phyloP scores from a whole-genome alignment of 306 rosid species.

The Glycine latifolia region DNA sequence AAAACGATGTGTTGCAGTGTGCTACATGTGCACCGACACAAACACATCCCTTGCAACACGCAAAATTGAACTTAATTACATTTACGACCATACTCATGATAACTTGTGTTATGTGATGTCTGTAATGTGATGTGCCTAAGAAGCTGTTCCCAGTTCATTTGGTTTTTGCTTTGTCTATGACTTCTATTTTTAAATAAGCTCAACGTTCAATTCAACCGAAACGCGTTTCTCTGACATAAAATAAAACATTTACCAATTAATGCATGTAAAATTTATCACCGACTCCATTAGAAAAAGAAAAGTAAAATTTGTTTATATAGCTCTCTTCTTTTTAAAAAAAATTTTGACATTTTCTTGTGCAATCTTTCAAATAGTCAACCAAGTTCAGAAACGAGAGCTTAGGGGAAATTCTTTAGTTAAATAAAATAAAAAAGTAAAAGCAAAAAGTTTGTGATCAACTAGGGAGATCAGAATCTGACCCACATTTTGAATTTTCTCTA shows the following conservation, averaged over 20 bases:
- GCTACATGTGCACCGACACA: constrained; percentile 49
- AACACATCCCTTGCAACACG: constrained; percentile 35
- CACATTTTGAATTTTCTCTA: constrained; percentile 38
- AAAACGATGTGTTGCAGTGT: constrained; percentile 5
- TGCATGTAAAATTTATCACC: constrained; percentile 28
- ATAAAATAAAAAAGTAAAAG: background rate
- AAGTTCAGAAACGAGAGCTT: constrained; percentile 24
- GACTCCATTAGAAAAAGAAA: constrained; percentile 18
- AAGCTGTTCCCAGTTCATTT: constrained; percentile 33
- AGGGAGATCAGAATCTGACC: constrained; percentile 40
- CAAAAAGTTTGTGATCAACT: constrained; percentile 6
- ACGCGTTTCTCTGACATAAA: constrained; percentile 48
- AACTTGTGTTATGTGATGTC: constrained; percentile 19
- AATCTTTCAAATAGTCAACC: constrained; percentile 44
- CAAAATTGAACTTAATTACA: constrained; percentile 12
- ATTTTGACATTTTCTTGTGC: background rate
- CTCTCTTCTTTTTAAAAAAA: background rate
- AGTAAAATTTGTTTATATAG: background rate
- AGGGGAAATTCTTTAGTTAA: background rate
- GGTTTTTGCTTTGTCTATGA: background rate
- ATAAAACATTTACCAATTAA: constrained; percentile 17
- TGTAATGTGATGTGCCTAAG: constrained; percentile 1
- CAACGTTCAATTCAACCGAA: constrained; percentile 15
- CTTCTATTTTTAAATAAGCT: background rate
- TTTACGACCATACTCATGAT: constrained; percentile 14